Base-by-base conservation (phyloP, 345 rosid species). In the Triadica sebifera region DNA sequence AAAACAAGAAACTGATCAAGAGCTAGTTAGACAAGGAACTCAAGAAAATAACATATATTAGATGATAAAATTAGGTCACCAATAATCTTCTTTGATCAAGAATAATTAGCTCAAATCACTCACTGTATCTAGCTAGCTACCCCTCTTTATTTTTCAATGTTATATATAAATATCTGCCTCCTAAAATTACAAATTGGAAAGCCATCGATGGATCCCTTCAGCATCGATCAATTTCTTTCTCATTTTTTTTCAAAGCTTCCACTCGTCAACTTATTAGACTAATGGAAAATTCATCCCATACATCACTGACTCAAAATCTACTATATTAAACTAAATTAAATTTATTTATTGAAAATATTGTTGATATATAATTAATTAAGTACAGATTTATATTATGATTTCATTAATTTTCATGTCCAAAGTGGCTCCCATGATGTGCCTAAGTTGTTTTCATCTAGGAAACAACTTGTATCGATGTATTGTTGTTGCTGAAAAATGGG, bases 351-450 rank as follows among this genome's bases (percentile, higher is more conserved):
- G 10, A 20, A 55, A 19, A 19, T 55, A 55, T 55, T 1, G 9
- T 4, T 43, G 47, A 43, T 43, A 43, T 29, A 29, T 29, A 43
- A 6, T 43, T 43, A 43, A 6, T 43, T 17, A 51, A 51, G 19
- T 51, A 2, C 13, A 51, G 51, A 29, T 2, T 29, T 29, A 43
- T 43, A 8, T n/a, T 55, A 55, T 5, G 8, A n/a, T 19, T 55
- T 29, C 34, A 29, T 29, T 29, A 29, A 29, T 37, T 2, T 24
- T 80, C 84, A 85, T 11, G 87, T 74, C 91, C 89, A 88, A 0
- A 88, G 89, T 20, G 89, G 82, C 16, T 88, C 94, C 91, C 90
- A 85, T 1, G 85, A 60, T 3, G 88, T 76, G 67, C 73, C 82
- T 29, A 87, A 41, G 59, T 63, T 77, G 29, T 12, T 74, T 62